phyloP scores from a whole-genome alignment of 345 rosid species.

The Euphorbia pulcherrima region DNA sequence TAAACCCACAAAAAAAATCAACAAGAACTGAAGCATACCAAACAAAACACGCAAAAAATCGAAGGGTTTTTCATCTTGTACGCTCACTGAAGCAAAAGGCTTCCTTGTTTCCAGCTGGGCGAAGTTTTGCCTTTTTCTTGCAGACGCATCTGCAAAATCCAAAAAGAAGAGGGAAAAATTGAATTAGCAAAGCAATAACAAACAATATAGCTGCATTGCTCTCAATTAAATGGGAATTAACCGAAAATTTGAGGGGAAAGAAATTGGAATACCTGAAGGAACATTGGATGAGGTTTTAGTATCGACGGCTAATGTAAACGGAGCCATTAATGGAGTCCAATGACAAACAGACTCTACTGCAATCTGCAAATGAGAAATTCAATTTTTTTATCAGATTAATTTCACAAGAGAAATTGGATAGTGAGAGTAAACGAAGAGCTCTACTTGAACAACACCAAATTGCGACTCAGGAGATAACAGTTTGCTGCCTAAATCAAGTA shows the following conservation, averaged over 20 bases:
- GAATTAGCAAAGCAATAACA: background rate
- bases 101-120: conserved; percentile 42
- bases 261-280: conserved; percentile 13
- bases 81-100: conserved; percentile 57
- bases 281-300: conserved; percentile 26
- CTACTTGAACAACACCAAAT: too few species aligned
- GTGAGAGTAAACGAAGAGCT: too few species aligned
- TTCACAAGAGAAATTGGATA: too few species aligned
- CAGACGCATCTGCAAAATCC: conserved; percentile 41
- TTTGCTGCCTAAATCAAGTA: too few species aligned
- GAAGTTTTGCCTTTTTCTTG: conserved; percentile 34
- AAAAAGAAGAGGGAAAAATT: background rate
- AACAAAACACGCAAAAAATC: conserved; percentile 65
- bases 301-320: conserved; percentile 33
- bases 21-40: conserved; percentile 34
- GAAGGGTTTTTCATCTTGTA: conserved; percentile 56
- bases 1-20: background rate
- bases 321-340: conserved; percentile 24
- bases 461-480: too few species aligned
- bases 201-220: background rate
- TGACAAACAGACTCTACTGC: too few species aligned
- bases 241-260: background rate
- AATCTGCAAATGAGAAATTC: background rate
- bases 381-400: too few species aligned
- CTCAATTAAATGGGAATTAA: background rate